Conservation (phyloP, 345 rosid species). For the Lenwebbia sp. region DNA sequence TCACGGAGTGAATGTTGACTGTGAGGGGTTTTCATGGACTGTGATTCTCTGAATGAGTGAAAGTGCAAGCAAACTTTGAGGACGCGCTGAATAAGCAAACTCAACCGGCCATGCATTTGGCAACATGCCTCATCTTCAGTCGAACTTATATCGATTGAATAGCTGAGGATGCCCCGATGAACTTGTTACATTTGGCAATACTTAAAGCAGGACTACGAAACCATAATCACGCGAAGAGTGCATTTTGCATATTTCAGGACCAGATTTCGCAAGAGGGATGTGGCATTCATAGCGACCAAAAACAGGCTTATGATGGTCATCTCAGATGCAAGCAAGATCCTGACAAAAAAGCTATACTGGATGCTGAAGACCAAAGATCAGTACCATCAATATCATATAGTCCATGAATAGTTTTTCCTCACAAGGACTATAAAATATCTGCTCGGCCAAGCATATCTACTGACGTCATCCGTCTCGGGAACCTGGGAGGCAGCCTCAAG, state of each 20-base stretch:
- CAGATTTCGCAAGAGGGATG: not conserved
- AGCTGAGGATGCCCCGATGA: not conserved
- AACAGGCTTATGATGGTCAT: not conserved
- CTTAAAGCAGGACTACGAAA: not conserved
- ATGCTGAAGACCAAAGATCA: not conserved
- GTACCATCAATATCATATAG: not conserved
- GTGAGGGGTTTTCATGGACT: not conserved
- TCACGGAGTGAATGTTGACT: not conserved
- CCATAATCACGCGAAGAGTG: not conserved
- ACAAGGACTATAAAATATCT: not conserved
- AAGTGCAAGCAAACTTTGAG: not conserved
- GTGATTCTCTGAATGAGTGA: not conserved
- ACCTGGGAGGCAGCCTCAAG: conserved; percentile 72
- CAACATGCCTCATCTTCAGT: not conserved
- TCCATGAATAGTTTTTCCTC: not conserved
- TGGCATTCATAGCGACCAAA: not conserved
- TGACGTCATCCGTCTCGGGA: conserved; percentile 72
- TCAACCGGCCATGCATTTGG: not conserved
- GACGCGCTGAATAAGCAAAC: not conserved
- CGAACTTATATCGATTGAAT: not conserved
- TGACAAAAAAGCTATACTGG: not conserved
- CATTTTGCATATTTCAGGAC: not conserved
- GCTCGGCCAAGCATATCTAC: conserved; percentile 72
- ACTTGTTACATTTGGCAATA: not conserved
- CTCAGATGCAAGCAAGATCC: not conserved